Conservation (phyloP, 768 basidiomycete genomes). For the Leucocoprinus leucothites region DNA sequence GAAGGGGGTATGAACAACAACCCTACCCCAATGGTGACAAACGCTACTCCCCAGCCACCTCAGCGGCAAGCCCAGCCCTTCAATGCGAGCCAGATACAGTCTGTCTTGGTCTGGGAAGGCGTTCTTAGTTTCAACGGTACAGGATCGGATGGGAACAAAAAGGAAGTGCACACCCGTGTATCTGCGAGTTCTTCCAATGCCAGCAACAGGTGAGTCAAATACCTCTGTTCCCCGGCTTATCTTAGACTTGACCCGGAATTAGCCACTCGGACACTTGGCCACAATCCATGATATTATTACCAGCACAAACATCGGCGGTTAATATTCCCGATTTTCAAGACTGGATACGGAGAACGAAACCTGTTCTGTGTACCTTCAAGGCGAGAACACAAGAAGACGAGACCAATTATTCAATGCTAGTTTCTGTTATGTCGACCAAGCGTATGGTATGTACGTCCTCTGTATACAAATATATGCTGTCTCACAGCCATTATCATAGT, state of each 20-base stretch:
- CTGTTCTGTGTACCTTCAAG: constrained; percentile 40
- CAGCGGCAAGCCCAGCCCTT: constrained; percentile 4
- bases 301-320: constrained; percentile 39
- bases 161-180: constrained; percentile 43
- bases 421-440: constrained; percentile 37
- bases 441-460: constrained; percentile 38
- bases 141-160: constrained; percentile 29
- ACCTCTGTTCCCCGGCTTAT: background rate
- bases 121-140: constrained; percentile 42
- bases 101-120: constrained; percentile 42
- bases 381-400: constrained; percentile 23
- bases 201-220: constrained; percentile 31
- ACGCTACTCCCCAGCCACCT: background rate
- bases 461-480: background rate
- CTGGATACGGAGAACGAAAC: constrained; percentile 46
- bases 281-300: constrained; percentile 32
- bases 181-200: constrained; percentile 25
- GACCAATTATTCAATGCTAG: constrained; percentile 36
- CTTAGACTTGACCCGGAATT: background rate
- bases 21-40: background rate
- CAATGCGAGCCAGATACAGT: background rate
- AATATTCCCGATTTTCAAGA: constrained; percentile 34
- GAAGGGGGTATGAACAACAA: constrained; percentile 1
- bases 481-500: constrained; percentile 30
- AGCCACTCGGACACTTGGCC: constrained; percentile 61